A percentile compares a stretch with the other conserved stretches of the same genome.
Evolutionary conservation across 495 filamentous ascomycete species (phyloP).

Genomic region (Penicillium macrosclerotiorum): DNA sequence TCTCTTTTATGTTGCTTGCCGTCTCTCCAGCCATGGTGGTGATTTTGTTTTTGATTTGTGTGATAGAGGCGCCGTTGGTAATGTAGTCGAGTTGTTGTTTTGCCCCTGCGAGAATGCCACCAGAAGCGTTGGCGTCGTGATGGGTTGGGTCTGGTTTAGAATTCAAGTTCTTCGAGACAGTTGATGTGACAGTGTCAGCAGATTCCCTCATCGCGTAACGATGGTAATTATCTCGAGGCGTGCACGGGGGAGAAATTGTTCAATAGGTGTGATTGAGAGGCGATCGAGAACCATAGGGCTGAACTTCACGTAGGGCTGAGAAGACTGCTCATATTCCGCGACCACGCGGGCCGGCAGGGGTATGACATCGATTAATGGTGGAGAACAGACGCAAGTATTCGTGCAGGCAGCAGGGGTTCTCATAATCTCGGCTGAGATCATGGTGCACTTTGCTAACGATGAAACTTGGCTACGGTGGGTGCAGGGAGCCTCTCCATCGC

Average conservation of each 20-base stretch:
- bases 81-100: conserved; percentile 8
- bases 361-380: conserved; percentile 10
- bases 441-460: conserved; percentile 1
- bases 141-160: background rate
- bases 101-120: conserved; percentile 2
- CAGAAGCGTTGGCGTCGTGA: background rate
- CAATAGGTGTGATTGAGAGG: background rate
- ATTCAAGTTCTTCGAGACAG: background rate
- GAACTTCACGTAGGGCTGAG: conserved; percentile 23
- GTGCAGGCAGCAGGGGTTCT: conserved; percentile 8
- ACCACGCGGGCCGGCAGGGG: conserved; percentile 2
- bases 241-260: background rate
- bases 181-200: background rate
- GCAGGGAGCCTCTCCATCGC: background rate
- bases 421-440: conserved; percentile 15
- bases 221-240: background rate
- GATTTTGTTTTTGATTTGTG: conserved; percentile 7
- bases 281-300: conserved; percentile 7
- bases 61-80: background rate
- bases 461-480: background rate
- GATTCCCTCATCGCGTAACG: background rate
- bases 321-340: background rate
- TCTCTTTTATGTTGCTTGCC: conserved; percentile 2
- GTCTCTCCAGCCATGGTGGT: conserved; percentile 3
- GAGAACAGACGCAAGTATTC: background rate